Evolutionary conservation across 768 basidiomycete genomes (phyloP).

Genomic region (Coprinopsis cinerea): DNA sequence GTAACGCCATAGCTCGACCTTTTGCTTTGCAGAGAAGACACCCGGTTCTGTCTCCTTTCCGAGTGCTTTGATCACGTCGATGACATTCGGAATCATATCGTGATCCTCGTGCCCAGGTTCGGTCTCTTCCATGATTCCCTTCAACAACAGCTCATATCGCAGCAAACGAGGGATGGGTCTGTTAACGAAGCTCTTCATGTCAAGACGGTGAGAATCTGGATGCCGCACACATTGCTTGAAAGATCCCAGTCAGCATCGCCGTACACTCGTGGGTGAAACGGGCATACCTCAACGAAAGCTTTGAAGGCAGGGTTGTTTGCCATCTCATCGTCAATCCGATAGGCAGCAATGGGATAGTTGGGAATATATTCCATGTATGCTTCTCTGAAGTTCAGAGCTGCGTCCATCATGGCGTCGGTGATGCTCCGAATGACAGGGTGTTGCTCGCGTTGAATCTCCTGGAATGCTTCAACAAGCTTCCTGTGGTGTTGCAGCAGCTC

Average conservation of each 20-base stretch:
- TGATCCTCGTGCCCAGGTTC: slow-evolving; percentile 72
- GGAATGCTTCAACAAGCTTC: slow-evolving; percentile 70
- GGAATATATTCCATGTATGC: slow-evolving; percentile 91
- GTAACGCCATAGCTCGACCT: slow-evolving; percentile 85
- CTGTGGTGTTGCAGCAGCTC: slow-evolving; percentile 74
- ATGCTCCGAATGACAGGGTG: slow-evolving; percentile 76
- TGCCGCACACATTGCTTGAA: slow-evolving; percentile 46
- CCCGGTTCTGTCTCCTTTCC: slow-evolving; percentile 87
- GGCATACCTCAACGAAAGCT: slow-evolving; percentile 69
- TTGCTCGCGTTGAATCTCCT: slow-evolving; percentile 84
- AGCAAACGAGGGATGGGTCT: slow-evolving; percentile 85
- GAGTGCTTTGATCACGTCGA: slow-evolving; percentile 81
- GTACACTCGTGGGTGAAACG: background rate
- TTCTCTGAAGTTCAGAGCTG: slow-evolving; percentile 87
- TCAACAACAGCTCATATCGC: slow-evolving; percentile 81
- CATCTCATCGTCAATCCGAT: slow-evolving; percentile 83
- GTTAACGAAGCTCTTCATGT: slow-evolving; percentile 90
- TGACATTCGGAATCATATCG: slow-evolving; percentile 76
- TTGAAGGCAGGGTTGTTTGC: slow-evolving; percentile 74
- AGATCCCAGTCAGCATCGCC: background rate
- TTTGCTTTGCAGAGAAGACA: slow-evolving; percentile 77
- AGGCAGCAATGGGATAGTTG: slow-evolving; percentile 88
- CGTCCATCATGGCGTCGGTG: slow-evolving; percentile 80
- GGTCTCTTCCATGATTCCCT: slow-evolving; percentile 74
- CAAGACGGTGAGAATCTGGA: slow-evolving; percentile 72